Evolutionary conservation across 1,284 basidiomycete genomes (phyloP).

Genomic region (Mycena sp.): DNA sequence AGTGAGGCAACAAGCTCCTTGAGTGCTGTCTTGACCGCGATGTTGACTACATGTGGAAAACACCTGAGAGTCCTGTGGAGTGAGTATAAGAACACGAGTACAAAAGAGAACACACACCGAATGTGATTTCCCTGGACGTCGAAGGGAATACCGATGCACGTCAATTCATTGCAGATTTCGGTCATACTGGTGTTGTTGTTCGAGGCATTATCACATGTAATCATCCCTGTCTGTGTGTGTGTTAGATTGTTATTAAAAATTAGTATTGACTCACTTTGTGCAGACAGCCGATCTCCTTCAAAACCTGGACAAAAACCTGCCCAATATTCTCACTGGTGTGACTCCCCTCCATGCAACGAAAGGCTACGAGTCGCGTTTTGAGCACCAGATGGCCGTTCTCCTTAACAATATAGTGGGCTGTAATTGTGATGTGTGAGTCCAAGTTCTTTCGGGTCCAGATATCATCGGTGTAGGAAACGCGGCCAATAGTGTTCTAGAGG

Average conservation of each 20-base stretch:
- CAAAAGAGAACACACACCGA: conserved; percentile 26
- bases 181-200: too few species aligned
- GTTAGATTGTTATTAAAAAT: too few species aligned
- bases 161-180: background rate
- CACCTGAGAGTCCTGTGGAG: conserved; percentile 41
- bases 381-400: conserved; percentile 24
- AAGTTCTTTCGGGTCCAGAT: conserved; percentile 38
- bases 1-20: conserved; percentile 38
- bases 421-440: conserved; percentile 38
- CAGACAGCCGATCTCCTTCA: too few species aligned
- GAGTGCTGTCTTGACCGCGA: conserved; percentile 42
- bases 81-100: background rate
- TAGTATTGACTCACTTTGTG: too few species aligned
- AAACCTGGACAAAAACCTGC: too few species aligned
- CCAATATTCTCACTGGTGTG: too few species aligned
- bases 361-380: conserved; percentile 30
- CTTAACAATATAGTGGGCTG: conserved; percentile 34
- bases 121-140: conserved; percentile 37
- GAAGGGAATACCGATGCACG: conserved; percentile 32
- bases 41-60: conserved; percentile 50
- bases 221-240: too few species aligned
- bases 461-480: conserved; percentile 39
- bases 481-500: conserved; percentile 34
- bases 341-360: conserved; percentile 29
- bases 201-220: too few species aligned